Evolutionary conservation across 305 asterid species (phyloP), one percentile per base, ranked within the genome.

Genomic region (Rubia balearica): DNA sequence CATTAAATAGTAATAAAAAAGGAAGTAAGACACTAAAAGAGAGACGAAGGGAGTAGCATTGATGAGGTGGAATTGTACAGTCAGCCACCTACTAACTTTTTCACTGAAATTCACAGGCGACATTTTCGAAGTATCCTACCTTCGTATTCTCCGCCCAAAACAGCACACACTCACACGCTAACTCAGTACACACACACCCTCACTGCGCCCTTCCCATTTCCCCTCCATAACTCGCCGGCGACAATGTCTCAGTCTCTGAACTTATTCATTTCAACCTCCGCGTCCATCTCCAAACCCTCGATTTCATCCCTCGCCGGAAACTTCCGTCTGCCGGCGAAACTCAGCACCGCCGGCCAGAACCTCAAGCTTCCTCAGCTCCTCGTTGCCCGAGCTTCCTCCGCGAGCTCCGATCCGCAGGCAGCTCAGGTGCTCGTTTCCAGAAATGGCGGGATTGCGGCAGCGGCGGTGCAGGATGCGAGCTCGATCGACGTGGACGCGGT

Each of bases 401-500:
- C 83, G 24, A 67, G 82, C 41, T 70, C 74, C 24, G 76, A 69
- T 48, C 67, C 67, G 66, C 75, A 70, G 71, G 17, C 61, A 0
- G 33, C 16, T 73, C 77, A 84, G 12, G 67, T 84, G 17, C 71
- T 86, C 71, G 77, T 81, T 0, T 83, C 96, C 38, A 79, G 69
- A 0, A 92, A 92, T 79, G 96, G 96, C 42, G 74, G 36, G 22
- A 55, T 68, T 33, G 69, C 49, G 5, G 60, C 46, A 0, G 22
- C 40, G 16, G 21, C 49, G 41, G 69, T 62, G 68, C 68, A 82
- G 17, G 96, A 89, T 65, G 77, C 90, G 70, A 73, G 86, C 69
- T 79, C 97, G 62, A 86, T 94, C 64, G 99, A 94, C 72, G 98
- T 94, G 5, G 99, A 94, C 63, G 75, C 96, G 1, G 98, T 94